Evolutionary conservation across 2,329 filamentous ascomycete species (phyloP).

Genomic region (Exophiala mesophila): DNA sequence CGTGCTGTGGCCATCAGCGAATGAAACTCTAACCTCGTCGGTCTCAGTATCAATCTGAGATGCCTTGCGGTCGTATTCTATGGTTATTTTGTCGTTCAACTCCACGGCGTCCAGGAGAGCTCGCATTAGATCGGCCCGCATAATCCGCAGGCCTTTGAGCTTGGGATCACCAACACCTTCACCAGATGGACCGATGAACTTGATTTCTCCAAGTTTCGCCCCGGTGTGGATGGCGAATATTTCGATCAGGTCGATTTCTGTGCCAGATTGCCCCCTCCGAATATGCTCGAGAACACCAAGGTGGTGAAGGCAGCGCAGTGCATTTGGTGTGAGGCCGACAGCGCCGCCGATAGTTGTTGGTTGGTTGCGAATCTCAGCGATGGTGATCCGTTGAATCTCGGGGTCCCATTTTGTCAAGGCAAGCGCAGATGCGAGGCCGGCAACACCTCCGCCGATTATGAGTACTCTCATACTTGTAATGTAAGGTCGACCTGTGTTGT

Average conservation of each 20-base stretch:
- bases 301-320: constrained; percentile 49
- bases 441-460: constrained; percentile 17
- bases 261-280: constrained; percentile 41
- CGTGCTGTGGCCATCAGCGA: constrained; percentile 28
- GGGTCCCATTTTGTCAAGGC: constrained; percentile 12
- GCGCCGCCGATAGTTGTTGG: constrained; percentile 42
- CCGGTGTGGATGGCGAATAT: constrained; percentile 37
- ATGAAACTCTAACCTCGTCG: constrained; percentile 24
- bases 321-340: constrained; percentile 57
- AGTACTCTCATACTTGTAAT: constrained; percentile 18
- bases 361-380: constrained; percentile 30
- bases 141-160: constrained; percentile 32
- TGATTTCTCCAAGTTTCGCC: constrained; percentile 25
- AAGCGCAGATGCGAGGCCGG: constrained; percentile 13
- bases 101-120: constrained; percentile 26
- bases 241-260: constrained; percentile 47
- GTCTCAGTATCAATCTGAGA: constrained; percentile 25
- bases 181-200: constrained; percentile 10
- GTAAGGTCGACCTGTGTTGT: too few relatives aligned
- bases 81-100: constrained; percentile 23
- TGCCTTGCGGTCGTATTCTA: constrained; percentile 28
- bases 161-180: constrained; percentile 12
- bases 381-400: constrained; percentile 13
- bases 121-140: constrained; percentile 29
- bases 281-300: constrained; percentile 45